Evolutionary conservation across 202 grass and related monocot genomes (phyloP), one percentile per base, ranked within the genome.

Genomic region (Saccharum hybrid): DNA sequence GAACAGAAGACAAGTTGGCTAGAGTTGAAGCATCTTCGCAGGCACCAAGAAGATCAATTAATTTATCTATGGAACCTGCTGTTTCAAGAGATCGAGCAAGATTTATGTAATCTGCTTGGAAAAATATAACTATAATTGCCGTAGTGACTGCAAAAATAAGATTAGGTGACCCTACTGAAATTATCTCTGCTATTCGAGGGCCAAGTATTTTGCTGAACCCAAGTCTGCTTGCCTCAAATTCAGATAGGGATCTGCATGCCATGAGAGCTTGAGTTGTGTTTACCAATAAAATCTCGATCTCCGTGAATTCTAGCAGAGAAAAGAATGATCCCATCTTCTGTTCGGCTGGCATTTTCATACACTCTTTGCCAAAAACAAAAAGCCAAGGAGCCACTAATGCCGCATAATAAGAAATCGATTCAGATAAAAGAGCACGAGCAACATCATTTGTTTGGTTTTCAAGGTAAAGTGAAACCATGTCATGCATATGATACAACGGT

Each of bases 401-500:
- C 65, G 77, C 82, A 76, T 52, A 75, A 66, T 83, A 82, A 75
- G 72, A 72, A 73, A 87, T 82, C 9, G 84, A 83, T 71, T 87
- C 74, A 1, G 71, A 76, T 76, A 89, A 65, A 82, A 93, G 85
- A 38, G 64, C 82, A 57, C 48, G 73, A 16, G 79, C 66, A 81
- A 78, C 91, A 33, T 90, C 81, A 61, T 85, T 82, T 80, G 73
- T 51, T 90, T 79, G 88, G 21, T 65, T 79, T 59, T 90, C 91
- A 18, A 93, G 91, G 68, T 90, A 93, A 49, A 93, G 84, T 0
- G 85, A 87, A 79, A 93, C 91, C 91, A 93, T 93, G 81, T 93
- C 87, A 67, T 93, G 91, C 59, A 93, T 84, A 72, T 93, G 91
- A 82, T 90, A 93, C 63, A 90, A 63, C 10, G 68, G 69, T 15